Percentiles rank a stretch among this genome's conserved stretches.
phyloP scores from a whole-genome alignment of 345 rosid species.

The Arabidopsis suecica region DNA sequence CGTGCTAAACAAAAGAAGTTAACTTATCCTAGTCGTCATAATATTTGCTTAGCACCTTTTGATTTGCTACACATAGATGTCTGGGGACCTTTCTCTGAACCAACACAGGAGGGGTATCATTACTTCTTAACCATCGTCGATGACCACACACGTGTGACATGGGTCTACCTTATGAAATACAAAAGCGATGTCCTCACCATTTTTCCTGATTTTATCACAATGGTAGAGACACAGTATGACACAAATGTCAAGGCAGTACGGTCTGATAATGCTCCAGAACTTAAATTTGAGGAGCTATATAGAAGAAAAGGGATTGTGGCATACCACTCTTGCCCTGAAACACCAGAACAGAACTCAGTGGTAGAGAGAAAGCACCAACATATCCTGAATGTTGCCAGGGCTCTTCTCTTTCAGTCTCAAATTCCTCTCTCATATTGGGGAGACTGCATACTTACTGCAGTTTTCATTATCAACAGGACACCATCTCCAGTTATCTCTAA shows the following conservation, averaged over 20 bases:
- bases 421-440: background rate
- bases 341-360: background rate
- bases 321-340: background rate
- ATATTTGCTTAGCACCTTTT: rapidly evolving
- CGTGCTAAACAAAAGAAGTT: background rate
- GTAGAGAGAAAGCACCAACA: background rate
- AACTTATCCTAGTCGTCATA: rapidly evolving
- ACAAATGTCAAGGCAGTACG: rapidly evolving
- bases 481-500: no score
- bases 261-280: background rate
- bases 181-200: background rate
- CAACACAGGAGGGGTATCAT: background rate
- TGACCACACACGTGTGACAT: background rate
- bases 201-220: rapidly evolving
- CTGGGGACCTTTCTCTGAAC: background rate
- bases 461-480: background rate
- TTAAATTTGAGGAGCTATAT: rapidly evolving
- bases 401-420: background rate
- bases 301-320: rapidly evolving
- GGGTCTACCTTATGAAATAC: rapidly evolving
- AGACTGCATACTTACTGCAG: background rate
- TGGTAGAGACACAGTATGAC: background rate
- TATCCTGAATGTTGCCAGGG: background rate
- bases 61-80: background rate
- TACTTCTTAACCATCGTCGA: background rate